Evolutionary conservation across 148 eudicot species (phyloP).

Genomic region (Polygonum maritimum): DNA sequence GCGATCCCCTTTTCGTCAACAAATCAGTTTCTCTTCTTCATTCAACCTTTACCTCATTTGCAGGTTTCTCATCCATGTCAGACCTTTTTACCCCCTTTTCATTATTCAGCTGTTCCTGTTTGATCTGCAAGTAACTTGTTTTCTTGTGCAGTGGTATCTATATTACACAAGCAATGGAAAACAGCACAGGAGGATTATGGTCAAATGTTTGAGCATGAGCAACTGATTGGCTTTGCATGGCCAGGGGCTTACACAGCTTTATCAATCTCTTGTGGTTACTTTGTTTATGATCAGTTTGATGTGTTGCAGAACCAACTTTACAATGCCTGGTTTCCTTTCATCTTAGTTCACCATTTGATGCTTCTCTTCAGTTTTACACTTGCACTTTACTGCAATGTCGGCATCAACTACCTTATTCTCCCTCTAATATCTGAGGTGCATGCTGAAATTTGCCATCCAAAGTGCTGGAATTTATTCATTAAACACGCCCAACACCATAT

Average conservation of each 20-base stretch:
- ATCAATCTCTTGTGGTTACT: conserved; percentile 71
- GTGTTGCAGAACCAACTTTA: conserved; percentile 57
- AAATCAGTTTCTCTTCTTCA: conserved; percentile 80
- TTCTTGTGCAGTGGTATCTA: conserved; percentile 46
- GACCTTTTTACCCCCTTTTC: no score
- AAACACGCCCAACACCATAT: neutral
- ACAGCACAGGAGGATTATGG: conserved; percentile 15
- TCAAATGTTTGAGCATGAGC: conserved; percentile 58
- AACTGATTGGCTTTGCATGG: conserved; percentile 59
- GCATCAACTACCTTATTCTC: conserved; percentile 91
- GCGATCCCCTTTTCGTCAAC: conserved; percentile 58
- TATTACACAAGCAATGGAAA: conserved; percentile 46
- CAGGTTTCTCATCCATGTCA: conserved; percentile 26
- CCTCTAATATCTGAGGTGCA: conserved; percentile 87
- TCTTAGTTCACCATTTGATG: conserved; percentile 71
- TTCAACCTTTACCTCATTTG: conserved; percentile 59
- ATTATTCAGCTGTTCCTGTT: neutral
- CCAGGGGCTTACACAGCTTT: conserved; percentile 66
- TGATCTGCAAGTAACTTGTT: neutral
- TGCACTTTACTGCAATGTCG: conserved; percentile 65
- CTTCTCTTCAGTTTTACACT: conserved; percentile 88
- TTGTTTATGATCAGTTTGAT: conserved; percentile 89
- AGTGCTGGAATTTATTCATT: neutral
- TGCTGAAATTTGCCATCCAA: neutral
- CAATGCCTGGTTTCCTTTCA: conserved; percentile 60